A percentile compares a stretch with the other conserved stretches of the same genome.
Conservation (phyloP, 2,329 filamentous ascomycete genomes). For the Penicillium sp. region DNA sequence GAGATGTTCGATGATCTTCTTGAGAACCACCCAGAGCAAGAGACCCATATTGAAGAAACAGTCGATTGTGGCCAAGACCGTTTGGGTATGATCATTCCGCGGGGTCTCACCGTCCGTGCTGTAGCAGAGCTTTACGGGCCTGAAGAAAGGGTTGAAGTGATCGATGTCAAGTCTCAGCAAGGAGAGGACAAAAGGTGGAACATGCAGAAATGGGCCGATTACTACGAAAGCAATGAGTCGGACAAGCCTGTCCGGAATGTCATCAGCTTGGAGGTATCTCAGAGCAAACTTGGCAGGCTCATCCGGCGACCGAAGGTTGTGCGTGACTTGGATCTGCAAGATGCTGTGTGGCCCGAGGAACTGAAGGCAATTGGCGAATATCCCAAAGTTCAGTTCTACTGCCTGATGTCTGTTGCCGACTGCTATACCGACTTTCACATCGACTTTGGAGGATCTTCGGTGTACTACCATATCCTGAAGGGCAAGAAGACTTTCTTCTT, state of each 20-base stretch:
- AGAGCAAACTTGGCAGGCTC: constrained; percentile 61
- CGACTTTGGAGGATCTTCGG: constrained; percentile 69
- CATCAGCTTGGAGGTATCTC: constrained; percentile 67
- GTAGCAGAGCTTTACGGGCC: constrained; percentile 65
- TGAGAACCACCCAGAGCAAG: constrained; percentile 32
- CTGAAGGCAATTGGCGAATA: constrained; percentile 56
- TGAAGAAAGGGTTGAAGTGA: constrained; percentile 63
- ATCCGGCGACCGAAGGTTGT: constrained; percentile 65
- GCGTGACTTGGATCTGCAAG: constrained; percentile 59
- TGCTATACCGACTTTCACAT: constrained; percentile 73
- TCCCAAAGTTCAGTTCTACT: constrained; percentile 67
- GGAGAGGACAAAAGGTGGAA: constrained; percentile 65
- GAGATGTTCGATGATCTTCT: constrained; percentile 44
- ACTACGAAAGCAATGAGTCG: constrained; percentile 59
- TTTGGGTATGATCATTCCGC: constrained; percentile 67
- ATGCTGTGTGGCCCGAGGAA: constrained; percentile 53
- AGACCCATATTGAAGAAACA: constrained; percentile 41
- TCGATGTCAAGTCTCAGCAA: constrained; percentile 69
- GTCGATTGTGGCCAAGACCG: constrained; percentile 64
- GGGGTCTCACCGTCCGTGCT: constrained; percentile 61
- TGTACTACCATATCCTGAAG: constrained; percentile 69
- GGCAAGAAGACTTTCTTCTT: constrained; percentile 71
- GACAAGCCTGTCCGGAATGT: constrained; percentile 66
- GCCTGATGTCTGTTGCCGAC: constrained; percentile 69
- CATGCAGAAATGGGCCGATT: constrained; percentile 66